These are phyloP conservation scores for Ziziphus jujuba DNA, from an alignment of 306 rosid genomes.

Conservation along the genomic window DNA sequence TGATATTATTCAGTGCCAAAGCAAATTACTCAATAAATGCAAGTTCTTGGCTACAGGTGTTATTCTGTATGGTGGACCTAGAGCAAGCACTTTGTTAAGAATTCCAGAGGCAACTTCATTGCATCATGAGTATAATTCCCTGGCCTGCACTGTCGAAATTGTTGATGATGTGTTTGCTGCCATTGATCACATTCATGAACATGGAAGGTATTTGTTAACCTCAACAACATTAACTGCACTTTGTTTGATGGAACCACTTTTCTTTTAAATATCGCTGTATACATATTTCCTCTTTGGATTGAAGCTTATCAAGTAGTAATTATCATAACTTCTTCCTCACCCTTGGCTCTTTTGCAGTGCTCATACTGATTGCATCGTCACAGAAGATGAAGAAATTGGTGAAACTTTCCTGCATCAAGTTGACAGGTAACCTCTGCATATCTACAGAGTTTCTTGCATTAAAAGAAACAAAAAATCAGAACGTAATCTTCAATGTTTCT, in stretches of 20 bases:
- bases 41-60: constrained; percentile 52
- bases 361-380: constrained; percentile 77
- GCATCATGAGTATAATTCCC: constrained; percentile 72
- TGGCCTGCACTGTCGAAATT: constrained; percentile 80
- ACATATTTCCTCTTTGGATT: not conserved
- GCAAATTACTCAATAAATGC: not conserved
- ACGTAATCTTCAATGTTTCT: too few species aligned
- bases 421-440: constrained; percentile 51
- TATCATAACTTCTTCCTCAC: constrained; percentile 8
- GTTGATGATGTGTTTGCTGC: constrained; percentile 79
- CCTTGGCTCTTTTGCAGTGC: constrained; percentile 45
- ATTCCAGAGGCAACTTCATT: constrained; percentile 49
- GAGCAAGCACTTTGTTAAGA: constrained; percentile 53
- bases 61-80: constrained; percentile 70
- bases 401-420: constrained; percentile 63
- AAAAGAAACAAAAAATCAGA: not conserved
- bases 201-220: constrained; percentile 58
- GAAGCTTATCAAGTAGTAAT: not conserved
- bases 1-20: not conserved
- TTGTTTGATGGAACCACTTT: not conserved
- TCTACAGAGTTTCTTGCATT: not conserved
- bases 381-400: constrained; percentile 71
- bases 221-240: too few species aligned
- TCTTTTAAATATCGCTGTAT: constrained; percentile 3
- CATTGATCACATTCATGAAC: constrained; percentile 64